Evolutionary conservation across 768 basidiomycete genomes (phyloP), one percentile per base, ranked within the genome.

Genomic region (Naematelia encephala): DNA sequence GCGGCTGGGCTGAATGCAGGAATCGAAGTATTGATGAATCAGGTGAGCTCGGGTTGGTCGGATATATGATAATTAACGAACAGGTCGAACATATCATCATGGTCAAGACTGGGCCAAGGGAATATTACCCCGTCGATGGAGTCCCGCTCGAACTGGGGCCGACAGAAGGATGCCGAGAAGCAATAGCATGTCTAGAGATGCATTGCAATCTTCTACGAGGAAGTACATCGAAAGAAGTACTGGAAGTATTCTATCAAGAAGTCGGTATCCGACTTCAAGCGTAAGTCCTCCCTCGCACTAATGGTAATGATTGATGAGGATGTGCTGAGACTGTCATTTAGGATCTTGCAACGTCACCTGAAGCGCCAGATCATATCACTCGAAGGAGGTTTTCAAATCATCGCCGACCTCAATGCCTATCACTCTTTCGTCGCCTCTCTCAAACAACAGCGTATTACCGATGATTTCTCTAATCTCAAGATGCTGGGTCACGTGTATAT

Each of bases 161-260:
- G 0, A 94, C 93, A 0, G 80, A 82, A 57, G 92, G 91, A 4
- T 97, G 94, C 71, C 82, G 76, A n/a, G 89, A 94, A 68, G 90
- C 91, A 1, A 91, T 97, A 64, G 83, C 82, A 58, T 96, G 91
- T 71, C 80, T 99, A 26, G 86, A 91, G 73, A 85, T 83, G 80
- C 96, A 99, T 76, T 94, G 93, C 72, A 87, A 87, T 64, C 81
- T 98, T 49, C 79, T 99, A 51, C 88, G 87, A 63, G 94, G 93
- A 0, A 96, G 89, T 63, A 94, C 94, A 49, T 93, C 88, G 72
- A 89, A 90, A 75, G 94, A 98, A 66, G 92, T 98, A 2, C 79
- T 99, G 29, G 96, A 98, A 72, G 94, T 99, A 2, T 98, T 99
- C 77, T 91, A 97, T 75, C 90, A 93, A 77, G 96, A 99, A 77